These are phyloP conservation scores for Plantago ovata DNA, from an alignment of 257 asterid genomes.

Conservation along the genomic window DNA sequence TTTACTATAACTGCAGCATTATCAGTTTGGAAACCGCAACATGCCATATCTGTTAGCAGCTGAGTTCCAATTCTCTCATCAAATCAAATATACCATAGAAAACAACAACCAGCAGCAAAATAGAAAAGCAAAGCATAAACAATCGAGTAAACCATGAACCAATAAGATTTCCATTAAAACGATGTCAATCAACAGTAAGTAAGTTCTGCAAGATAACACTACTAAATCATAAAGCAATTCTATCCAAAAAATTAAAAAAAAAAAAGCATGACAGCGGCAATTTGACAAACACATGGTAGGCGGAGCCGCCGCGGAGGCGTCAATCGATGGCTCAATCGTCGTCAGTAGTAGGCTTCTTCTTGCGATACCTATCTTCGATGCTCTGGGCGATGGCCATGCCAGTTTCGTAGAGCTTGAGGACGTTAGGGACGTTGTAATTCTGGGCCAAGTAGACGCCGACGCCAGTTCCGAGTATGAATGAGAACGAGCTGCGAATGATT, in stretches of 20 bases:
- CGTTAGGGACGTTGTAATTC: slow-evolving; percentile 74
- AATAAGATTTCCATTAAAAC: slow-evolving; percentile 16
- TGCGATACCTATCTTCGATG: slow-evolving; percentile 69
- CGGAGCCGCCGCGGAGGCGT: too few relatives aligned
- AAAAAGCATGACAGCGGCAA: slow-evolving; percentile 1
- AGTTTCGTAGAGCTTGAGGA: slow-evolving; percentile 50
- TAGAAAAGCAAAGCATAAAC: too few relatives aligned
- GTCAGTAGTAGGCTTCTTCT: slow-evolving; percentile 53
- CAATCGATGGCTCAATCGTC: slow-evolving; percentile 26
- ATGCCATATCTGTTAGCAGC: too few relatives aligned
- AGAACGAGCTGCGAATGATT: slow-evolving; percentile 42
- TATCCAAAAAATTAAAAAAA: not conserved
- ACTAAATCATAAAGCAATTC: slow-evolving; percentile 1
- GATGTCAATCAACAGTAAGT: slow-evolving; percentile 13
- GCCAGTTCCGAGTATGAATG: slow-evolving; percentile 54
- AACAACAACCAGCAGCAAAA: not conserved
- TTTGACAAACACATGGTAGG: slow-evolving; percentile 16
- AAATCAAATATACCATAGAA: not conserved
- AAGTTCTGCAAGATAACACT: not conserved
- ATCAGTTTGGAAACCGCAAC: too few relatives aligned
- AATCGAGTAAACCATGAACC: too few relatives aligned
- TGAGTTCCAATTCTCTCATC: not conserved
- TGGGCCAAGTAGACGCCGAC: slow-evolving; percentile 75
- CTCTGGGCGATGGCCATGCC: slow-evolving; percentile 52
- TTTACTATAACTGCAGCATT: too few relatives aligned